A percentile compares a stretch with the other conserved stretches of the same genome.
phyloP scores from a whole-genome alignment of 176 grass and related monocot genomes.

The Oryza glaberrima region DNA sequence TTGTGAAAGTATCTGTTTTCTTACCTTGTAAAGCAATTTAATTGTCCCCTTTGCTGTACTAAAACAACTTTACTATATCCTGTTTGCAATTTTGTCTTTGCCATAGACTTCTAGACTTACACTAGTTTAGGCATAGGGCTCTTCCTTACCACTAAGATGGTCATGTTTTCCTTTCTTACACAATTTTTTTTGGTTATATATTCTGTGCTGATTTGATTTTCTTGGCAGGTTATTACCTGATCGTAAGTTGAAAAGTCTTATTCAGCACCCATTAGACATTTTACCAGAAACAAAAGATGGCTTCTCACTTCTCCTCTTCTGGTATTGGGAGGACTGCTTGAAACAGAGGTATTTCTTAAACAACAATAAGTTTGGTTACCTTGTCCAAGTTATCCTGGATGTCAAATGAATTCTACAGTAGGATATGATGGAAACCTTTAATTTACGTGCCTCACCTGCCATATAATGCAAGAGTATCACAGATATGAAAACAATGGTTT shows the following conservation, averaged over 20 bases:
- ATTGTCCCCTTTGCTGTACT: neutral
- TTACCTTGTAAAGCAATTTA: neutral
- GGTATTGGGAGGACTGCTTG: constrained; percentile 96
- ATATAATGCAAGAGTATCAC: neutral
- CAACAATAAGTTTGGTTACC: neutral
- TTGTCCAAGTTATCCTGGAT: constrained; percentile 9
- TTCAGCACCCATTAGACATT: constrained; percentile 73
- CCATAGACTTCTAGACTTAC: neutral
- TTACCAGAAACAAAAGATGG: constrained; percentile 99
- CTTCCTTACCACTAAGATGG: neutral
- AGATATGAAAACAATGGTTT: neutral
- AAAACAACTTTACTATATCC: neutral
- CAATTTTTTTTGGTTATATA: constrained; percentile 24
- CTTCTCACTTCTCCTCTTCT: constrained; percentile 88
- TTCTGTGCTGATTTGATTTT: constrained; percentile 40
- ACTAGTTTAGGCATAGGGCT: neutral
- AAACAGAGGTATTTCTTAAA: constrained; percentile 78
- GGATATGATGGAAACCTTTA: constrained; percentile 21
- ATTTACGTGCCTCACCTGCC: neutral
- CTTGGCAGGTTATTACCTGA: constrained; percentile 87
- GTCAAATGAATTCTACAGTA: neutral
- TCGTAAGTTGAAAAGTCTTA: constrained; percentile 88
- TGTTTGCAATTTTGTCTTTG: neutral
- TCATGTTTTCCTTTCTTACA: neutral
- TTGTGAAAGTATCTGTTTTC: neutral